These are phyloP conservation scores for Aspergillus awamori DNA, from an alignment of 2,329 filamentous ascomycete species.

Conservation along the genomic window DNA sequence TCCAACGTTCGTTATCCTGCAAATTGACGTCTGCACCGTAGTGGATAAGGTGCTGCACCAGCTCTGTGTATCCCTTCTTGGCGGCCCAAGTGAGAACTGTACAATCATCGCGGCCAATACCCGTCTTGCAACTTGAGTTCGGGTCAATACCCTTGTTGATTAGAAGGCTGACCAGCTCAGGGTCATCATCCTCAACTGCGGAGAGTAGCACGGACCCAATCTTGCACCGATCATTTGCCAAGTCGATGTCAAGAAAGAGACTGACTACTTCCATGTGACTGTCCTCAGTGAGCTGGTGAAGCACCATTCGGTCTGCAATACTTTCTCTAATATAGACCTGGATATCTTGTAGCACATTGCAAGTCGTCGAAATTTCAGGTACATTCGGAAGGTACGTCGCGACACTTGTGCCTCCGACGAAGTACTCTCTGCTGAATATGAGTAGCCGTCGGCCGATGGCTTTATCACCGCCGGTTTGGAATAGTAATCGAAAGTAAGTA, in stretches of 20 bases:
- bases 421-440: slow-evolving; percentile 26
- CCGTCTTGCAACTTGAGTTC: neutral
- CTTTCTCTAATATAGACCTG: slow-evolving; percentile 23
- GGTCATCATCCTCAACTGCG: neutral
- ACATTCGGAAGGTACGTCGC: slow-evolving; percentile 19
- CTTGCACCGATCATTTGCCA: neutral
- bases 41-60: neutral
- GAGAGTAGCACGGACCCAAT: neutral
- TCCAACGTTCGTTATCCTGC: slow-evolving; percentile 3
- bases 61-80: neutral
- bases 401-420: slow-evolving; percentile 24
- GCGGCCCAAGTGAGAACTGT: slow-evolving; percentile 17
- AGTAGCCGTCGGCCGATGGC: slow-evolving; percentile 16
- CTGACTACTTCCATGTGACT: neutral
- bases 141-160: neutral
- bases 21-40: neutral
- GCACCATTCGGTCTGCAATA: slow-evolving; percentile 22
- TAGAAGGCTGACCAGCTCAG: neutral
- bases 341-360: slow-evolving; percentile 24
- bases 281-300: slow-evolving; percentile 22
- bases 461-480: neutral
- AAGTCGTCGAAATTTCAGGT: slow-evolving; percentile 23
- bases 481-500: slow-evolving; percentile 7
- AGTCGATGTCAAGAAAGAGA: neutral
- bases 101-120: neutral